Conservation (phyloP, 2,329 filamentous ascomycete genomes). For the Neonectria ditissima region DNA sequence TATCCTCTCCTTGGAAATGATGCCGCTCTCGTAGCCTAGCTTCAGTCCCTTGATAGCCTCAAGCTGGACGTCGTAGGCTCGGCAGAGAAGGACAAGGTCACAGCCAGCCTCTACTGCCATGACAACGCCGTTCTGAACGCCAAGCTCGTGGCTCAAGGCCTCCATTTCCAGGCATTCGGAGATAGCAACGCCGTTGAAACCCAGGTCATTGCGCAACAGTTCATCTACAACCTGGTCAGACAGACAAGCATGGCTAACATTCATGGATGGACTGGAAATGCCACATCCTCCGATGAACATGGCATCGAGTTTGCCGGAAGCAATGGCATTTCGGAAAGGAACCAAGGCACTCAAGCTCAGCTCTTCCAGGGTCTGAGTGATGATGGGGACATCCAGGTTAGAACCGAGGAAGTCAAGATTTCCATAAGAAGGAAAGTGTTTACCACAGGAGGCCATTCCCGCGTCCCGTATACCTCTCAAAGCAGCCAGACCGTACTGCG, state of each 20-base stretch:
- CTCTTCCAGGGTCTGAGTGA: constrained; percentile 93
- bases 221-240: constrained; percentile 95
- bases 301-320: constrained; percentile 82
- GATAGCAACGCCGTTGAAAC: constrained; percentile 91
- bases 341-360: constrained; percentile 91
- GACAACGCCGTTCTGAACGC: constrained; percentile 95
- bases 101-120: constrained; percentile 98
- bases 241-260: constrained; percentile 94
- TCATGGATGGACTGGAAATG: constrained; percentile 90
- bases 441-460: constrained; percentile 88
- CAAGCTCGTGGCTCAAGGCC: constrained; percentile 92
- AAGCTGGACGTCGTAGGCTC: constrained; percentile 87
- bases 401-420: constrained; percentile 95
- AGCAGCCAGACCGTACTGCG: constrained; percentile 88
- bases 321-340: constrained; percentile 90
- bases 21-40: constrained; percentile 88
- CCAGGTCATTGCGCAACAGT: constrained; percentile 85
- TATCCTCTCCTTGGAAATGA: constrained; percentile 84
- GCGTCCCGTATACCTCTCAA: constrained; percentile 95
- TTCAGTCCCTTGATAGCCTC: constrained; percentile 93
- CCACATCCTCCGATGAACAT: constrained; percentile 97
- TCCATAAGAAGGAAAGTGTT: constrained; percentile 96
- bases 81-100: constrained; percentile 88
- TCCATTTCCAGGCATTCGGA: constrained; percentile 98
- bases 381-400: constrained; percentile 91